These are phyloP conservation scores for Tribonema minus DNA, from an alignment of 108 stramenopile species.

Conservation along the genomic window DNA sequence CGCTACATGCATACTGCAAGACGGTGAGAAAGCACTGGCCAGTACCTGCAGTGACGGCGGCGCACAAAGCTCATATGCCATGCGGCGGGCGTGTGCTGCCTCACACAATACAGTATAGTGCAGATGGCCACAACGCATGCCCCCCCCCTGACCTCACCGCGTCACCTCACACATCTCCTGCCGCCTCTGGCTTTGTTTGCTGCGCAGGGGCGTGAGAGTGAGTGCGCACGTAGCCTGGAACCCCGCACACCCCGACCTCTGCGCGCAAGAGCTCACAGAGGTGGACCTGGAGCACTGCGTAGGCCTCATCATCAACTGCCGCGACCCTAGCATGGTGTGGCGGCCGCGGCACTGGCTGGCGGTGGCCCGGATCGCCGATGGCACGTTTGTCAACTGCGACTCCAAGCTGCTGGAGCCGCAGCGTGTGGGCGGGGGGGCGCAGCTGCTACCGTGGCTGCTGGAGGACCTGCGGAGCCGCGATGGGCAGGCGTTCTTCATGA, in stretches of 20 bases:
- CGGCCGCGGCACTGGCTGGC: background rate
- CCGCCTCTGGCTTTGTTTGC: background rate
- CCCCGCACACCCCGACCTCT: background rate
- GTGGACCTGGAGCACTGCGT: background rate
- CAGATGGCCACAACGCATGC: too few relatives aligned
- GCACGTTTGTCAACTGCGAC: background rate
- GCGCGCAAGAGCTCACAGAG: background rate
- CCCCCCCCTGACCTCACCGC: too few relatives aligned
- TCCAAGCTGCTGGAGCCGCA: background rate
- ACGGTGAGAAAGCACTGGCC: too few relatives aligned
- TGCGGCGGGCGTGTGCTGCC: too few relatives aligned
- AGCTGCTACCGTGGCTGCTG: background rate
- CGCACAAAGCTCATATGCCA: too few relatives aligned
- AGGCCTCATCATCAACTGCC: background rate
- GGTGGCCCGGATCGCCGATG: background rate
- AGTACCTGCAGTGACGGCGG: too few relatives aligned
- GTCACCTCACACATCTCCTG: too few relatives aligned
- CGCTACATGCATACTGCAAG: too few relatives aligned
- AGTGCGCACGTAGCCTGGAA: background rate
- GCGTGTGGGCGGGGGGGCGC: background rate
- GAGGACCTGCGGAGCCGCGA: background rate
- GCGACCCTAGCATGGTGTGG: background rate
- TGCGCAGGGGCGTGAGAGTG: background rate
- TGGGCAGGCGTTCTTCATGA: background rate
- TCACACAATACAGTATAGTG: too few relatives aligned